phyloP scores from a whole-genome alignment of 2,329 filamentous ascomycete species.

The Colletotrichum coccodes region DNA sequence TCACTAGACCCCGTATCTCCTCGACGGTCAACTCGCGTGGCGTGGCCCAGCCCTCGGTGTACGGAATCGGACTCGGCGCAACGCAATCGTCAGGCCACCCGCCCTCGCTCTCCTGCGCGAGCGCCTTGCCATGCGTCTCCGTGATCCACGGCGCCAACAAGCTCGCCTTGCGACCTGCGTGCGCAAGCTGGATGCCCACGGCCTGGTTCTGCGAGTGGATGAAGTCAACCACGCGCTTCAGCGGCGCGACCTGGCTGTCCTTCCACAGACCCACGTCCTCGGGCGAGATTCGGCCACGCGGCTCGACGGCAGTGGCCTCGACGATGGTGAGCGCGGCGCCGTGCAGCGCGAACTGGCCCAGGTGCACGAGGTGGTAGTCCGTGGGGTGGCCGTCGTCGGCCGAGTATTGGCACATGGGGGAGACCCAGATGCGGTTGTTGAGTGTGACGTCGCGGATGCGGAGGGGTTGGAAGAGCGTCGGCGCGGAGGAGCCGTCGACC shows the following conservation, averaged over 20 bases:
- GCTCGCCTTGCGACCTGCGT: constrained; percentile 79
- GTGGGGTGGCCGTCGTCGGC: constrained; percentile 75
- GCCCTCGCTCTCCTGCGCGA: constrained; percentile 62
- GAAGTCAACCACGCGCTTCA: constrained; percentile 79
- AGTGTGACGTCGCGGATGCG: constrained; percentile 63
- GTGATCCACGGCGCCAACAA: constrained; percentile 74
- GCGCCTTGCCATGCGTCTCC: constrained; percentile 52
- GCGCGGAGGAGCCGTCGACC: constrained; percentile 49
- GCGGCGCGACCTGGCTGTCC: constrained; percentile 80
- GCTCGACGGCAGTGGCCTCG: constrained; percentile 80
- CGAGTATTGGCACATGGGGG: constrained; percentile 72
- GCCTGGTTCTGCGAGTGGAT: constrained; percentile 82
- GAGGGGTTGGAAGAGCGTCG: constrained; percentile 67
- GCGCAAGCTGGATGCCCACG: constrained; percentile 82
- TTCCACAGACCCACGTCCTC: constrained; percentile 85
- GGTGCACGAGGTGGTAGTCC: constrained; percentile 84
- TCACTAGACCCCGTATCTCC: constrained; percentile 75
- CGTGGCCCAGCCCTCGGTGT: constrained; percentile 65
- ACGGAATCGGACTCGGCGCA: constrained; percentile 65
- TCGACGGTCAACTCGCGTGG: constrained; percentile 75
- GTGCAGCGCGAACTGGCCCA: constrained; percentile 80
- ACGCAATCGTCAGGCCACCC: constrained; percentile 69
- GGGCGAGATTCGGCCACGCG: constrained; percentile 85
- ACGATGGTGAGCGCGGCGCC: constrained; percentile 80
- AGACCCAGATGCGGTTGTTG: constrained; percentile 66